phyloP scores from a whole-genome alignment of 2,329 filamentous ascomycete genomes.

The Pseudocercospora ulei region DNA sequence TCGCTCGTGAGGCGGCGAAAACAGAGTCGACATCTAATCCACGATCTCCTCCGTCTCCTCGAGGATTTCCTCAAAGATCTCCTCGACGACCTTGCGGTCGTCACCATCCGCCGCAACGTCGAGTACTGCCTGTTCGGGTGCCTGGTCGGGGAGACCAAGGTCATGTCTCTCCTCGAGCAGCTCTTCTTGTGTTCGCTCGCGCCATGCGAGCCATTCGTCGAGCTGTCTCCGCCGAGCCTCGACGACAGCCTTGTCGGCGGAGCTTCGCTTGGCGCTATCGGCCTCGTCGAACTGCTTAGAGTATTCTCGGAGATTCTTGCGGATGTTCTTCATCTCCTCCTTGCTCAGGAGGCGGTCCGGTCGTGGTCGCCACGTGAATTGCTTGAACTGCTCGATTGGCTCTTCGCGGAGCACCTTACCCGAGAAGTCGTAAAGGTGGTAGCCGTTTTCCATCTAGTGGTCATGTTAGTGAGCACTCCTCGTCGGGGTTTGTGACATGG shows the following conservation, averaged over 20 bases:
- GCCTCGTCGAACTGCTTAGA: slow-evolving; percentile 89
- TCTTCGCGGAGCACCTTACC: slow-evolving; percentile 84
- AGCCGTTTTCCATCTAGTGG: slow-evolving; percentile 91
- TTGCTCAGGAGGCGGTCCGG: slow-evolving; percentile 84
- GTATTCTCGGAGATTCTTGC: slow-evolving; percentile 98
- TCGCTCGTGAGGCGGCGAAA: background rate
- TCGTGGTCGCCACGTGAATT: slow-evolving; percentile 87
- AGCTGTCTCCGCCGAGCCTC: slow-evolving; percentile 74
- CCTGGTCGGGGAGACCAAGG: slow-evolving; percentile 56
- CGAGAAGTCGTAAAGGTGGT: slow-evolving; percentile 95
- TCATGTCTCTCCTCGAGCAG: slow-evolving; percentile 60
- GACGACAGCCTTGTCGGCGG: slow-evolving; percentile 86
- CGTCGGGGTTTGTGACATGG: slow-evolving; percentile 20
- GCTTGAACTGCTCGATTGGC: slow-evolving; percentile 93
- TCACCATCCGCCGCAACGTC: slow-evolving; percentile 44
- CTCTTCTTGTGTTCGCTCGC: slow-evolving; percentile 61
- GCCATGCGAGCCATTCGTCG: slow-evolving; percentile 82
- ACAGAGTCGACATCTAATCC: slow-evolving; percentile 25
- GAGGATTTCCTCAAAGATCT: slow-evolving; percentile 80
- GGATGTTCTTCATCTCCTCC: slow-evolving; percentile 94
- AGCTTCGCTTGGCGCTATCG: slow-evolving; percentile 84
- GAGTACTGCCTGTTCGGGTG: slow-evolving; percentile 52
- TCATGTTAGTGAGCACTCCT: slow-evolving; percentile 13
- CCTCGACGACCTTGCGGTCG: slow-evolving; percentile 51
- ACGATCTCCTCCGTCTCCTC: slow-evolving; percentile 79